Evolutionary conservation across 2,329 filamentous ascomycete genomes (phyloP), one percentile per base, ranked within the genome.

Genomic region (Fusarium illudens): DNA sequence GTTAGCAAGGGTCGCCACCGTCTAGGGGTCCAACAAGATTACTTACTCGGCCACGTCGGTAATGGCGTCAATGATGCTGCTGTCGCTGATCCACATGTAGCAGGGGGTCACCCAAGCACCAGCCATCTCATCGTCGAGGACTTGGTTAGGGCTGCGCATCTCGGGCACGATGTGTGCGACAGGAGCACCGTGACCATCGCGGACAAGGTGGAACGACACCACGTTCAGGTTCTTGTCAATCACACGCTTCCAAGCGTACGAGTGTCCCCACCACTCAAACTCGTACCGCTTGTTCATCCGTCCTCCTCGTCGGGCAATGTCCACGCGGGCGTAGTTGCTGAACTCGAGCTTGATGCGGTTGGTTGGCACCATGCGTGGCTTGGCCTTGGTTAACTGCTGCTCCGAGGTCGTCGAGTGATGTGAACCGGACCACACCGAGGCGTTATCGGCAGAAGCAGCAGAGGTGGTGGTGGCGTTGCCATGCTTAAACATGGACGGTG

Each of bases 291-390:
- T 95, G 66, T 84, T 85, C 34, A 84, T 82, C 69, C 88, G 89
- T 55, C 84, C 84, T 44, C 85, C 83, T 70, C 88, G 89, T 52
- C 92, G 88, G 70, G 87, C 89, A 52, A 99, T 82, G 68, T 97
- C 92, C 37, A 98, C 89, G 72, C 96, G 93, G 3, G 95, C 95
- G 77, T 99, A 99, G 81, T 98, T 99, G 70, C 93, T 96, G 77
- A 97, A 99, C 77, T 98, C 95, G 32, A 99, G 86, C 79, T 94
- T 92, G 77, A 95, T 92, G 33, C 87, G 90, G 78, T 97, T 93
- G 60, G 90, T 92, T 17, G 92, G 87, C 44, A 83, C 75, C 55
- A 79, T 73, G 39, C 72, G 72, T 37, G 80, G 78, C 56, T 77
- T 81, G 22, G 77, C 73, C 59, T 75, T 76, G 27, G 71, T 62